Evolutionary conservation across 768 basidiomycete species (phyloP).

Genomic region (Sporobolomyces phaffii): DNA sequence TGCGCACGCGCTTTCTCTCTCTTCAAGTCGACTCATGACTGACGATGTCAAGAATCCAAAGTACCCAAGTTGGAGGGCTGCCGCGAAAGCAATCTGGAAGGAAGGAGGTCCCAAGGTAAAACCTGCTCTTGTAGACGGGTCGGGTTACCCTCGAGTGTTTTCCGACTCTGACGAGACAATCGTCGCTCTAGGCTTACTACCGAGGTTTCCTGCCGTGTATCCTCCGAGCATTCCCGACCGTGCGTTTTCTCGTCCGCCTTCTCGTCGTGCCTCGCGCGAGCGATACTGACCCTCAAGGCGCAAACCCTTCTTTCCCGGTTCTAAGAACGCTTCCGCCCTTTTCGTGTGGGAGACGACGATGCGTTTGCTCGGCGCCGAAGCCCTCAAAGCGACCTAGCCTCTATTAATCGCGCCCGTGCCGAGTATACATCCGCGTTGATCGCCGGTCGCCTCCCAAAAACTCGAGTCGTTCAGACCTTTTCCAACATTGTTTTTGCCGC

Average conservation of each 20-base stretch:
- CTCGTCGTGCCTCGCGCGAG: too few relatives aligned
- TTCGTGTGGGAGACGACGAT: conserved; percentile 39
- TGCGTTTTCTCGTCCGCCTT: background rate
- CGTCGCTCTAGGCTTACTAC: conserved; percentile 39
- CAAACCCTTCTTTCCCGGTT: too few relatives aligned
- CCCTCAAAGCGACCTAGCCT: conserved; percentile 6
- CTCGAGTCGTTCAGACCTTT: too few relatives aligned
- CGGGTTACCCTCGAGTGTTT: too few relatives aligned
- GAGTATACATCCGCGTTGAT: too few relatives aligned
- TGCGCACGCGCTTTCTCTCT: too few relatives aligned
- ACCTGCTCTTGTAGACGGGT: background rate
- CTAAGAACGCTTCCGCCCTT: conserved; percentile 40
- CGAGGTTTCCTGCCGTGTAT: conserved; percentile 39
- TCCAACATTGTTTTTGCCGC: too few relatives aligned
- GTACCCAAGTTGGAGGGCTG: conserved; percentile 29
- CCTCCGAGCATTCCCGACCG: conserved; percentile 40
- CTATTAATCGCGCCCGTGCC: too few relatives aligned
- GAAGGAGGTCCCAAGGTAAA: conserved; percentile 35
- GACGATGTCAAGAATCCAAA: conserved; percentile 34
- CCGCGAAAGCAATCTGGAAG: conserved; percentile 27
- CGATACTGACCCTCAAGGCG: too few relatives aligned
- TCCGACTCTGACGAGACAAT: background rate
- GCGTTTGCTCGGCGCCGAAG: conserved; percentile 19
- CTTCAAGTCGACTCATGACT: conserved; percentile 40
- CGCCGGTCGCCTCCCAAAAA: too few relatives aligned